Percentiles rank a stretch among this genome's conserved stretches.
phyloP scores from a whole-genome alignment of 345 rosid genomes.

The Turritis glabra region DNA sequence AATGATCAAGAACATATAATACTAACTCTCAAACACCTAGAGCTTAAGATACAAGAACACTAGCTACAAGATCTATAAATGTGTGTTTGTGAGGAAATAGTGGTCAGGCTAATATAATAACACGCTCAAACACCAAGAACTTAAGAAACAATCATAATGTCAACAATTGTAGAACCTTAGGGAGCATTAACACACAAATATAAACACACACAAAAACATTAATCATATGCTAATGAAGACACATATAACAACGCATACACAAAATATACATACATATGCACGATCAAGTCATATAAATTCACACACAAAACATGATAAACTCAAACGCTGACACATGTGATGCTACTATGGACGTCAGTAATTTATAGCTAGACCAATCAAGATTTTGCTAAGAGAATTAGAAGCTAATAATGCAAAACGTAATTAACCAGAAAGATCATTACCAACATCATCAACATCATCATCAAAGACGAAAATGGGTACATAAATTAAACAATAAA shows the following conservation, averaged over 20 bases:
- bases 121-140: not conserved
- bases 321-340: slow-evolving; percentile 28
- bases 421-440: slow-evolving; percentile 19
- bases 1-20: not conserved
- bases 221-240: slow-evolving; percentile 6
- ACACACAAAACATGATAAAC: not conserved
- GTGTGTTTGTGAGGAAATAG: not conserved
- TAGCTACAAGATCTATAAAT: not conserved
- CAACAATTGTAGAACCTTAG: not conserved
- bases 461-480: slow-evolving; percentile 24
- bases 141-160: slow-evolving; percentile 6
- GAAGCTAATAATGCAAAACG: slow-evolving; percentile 10
- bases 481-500: slow-evolving; percentile 36
- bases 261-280: slow-evolving; percentile 27
- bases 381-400: not conserved
- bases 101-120: not conserved
- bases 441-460: slow-evolving; percentile 11
- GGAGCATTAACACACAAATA: not conserved
- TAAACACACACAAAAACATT: not conserved
- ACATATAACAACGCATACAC: slow-evolving; percentile 17
- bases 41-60: slow-evolving; percentile 1
- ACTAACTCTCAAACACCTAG: not conserved
- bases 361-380: not conserved
- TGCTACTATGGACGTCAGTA: not conserved
- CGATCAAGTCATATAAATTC: slow-evolving; percentile 4